Evolutionary conservation across 352 stramenopile species (phyloP), one percentile per base, ranked within the genome.

Genomic region (Pythium oligandrum): DNA sequence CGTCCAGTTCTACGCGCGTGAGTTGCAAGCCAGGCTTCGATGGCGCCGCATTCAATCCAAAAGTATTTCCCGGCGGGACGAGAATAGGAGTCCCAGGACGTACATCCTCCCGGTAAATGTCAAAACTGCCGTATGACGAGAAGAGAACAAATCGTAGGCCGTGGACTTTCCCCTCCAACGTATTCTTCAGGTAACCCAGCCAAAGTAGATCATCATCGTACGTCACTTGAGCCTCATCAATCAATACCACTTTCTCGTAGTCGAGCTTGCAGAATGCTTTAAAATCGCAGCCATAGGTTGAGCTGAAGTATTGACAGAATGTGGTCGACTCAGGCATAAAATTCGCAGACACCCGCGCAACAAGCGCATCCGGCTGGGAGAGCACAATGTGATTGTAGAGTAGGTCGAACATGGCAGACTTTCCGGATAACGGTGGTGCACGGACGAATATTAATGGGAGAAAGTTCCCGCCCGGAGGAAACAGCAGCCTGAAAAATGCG

Each of bases 31-130:
- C 55, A 62, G 55, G 54, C 38, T 62, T 68, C 8, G 33, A 63
- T 45, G 11, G 4, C 37, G 48, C 61, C 33, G 46, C 55, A 57
- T 59, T 65, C 59, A 61, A 62, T 53, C 53, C 57, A 71, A 67
- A 58, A 33, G 31, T 65, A 68, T 68, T 59, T 6, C 54, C 46
- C 48, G 54, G 54, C 44, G 54, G 55, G 3, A 51, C 59, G 50
- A 59, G 4, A 9, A 64, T 26, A 40, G 57, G 44, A 39, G 50
- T 46, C n/a, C 4, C 2, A 48, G 44, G 3, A 1, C 39, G 26
- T 4, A 43, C 11, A 26, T 59, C 59, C 17, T 55, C n/a, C 11
- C 60, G 11, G 37, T 68, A 67, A 1, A 54, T 44, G 12, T 44
- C 3, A 44, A 26, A 30, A 4, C 40, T 53, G 34, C 48, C 48